These are phyloP conservation scores for Candida albicans DNA, from an alignment of 1,139 yeast species.

Conservation along the genomic window DNA sequence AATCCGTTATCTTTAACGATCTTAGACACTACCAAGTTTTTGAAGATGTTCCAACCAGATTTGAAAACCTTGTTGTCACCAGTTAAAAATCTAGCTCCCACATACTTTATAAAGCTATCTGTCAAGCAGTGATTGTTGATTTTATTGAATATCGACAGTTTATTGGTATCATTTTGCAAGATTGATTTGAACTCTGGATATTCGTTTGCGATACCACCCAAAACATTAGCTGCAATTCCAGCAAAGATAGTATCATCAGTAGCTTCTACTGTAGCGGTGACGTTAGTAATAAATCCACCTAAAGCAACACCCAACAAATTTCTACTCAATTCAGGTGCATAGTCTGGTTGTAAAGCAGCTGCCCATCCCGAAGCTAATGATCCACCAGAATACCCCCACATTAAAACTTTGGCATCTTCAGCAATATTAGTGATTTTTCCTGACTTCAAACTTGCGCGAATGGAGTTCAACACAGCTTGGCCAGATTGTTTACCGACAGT, in stretches of 20 bases:
- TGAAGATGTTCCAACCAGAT: constrained; percentile 19
- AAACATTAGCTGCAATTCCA: constrained; percentile 26
- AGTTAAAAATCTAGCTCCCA: constrained; percentile 13
- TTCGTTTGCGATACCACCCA: constrained; percentile 28
- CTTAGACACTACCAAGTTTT: constrained; percentile 14
- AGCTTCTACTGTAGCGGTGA: constrained; percentile 20
- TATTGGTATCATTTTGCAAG: neutral
- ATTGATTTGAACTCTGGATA: constrained; percentile 21
- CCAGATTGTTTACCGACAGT: constrained; percentile 35
- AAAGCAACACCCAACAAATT: constrained; percentile 29
- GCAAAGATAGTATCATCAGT: constrained; percentile 26
- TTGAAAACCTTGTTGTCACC: constrained; percentile 19
- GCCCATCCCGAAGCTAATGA: constrained; percentile 42
- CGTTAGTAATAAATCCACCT: constrained; percentile 33
- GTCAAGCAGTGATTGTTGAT: neutral
- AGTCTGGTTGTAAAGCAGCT: constrained; percentile 30
- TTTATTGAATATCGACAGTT: neutral
- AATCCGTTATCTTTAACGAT: constrained; percentile 24
- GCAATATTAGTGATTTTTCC: constrained; percentile 28
- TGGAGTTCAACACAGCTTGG: constrained; percentile 30
- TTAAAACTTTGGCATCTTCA: constrained; percentile 24
- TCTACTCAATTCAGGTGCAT: constrained; percentile 30
- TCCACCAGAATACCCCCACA: constrained; percentile 47
- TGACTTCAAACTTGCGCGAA: constrained; percentile 29
- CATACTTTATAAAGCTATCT: neutral